These are phyloP conservation scores for Clavulina sp. DNA, from an alignment of 768 basidiomycete genomes.

Conservation along the genomic window DNA sequence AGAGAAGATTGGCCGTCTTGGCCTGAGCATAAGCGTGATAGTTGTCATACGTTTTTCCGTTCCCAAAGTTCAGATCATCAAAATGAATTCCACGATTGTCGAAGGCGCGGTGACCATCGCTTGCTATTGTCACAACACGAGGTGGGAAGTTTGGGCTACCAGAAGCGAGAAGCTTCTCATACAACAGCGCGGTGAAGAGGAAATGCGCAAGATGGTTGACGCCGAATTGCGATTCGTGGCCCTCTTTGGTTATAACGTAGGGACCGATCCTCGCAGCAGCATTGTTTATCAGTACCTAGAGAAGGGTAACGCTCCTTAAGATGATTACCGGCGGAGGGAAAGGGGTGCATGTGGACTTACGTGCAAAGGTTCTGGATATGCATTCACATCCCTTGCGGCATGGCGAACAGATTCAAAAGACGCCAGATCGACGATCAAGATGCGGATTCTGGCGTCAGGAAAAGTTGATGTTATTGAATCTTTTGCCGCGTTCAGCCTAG, in stretches of 20 bases:
- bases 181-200: background rate
- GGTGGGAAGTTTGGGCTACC: background rate
- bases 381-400: background rate
- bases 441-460: background rate
- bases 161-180: background rate
- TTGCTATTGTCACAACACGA: background rate
- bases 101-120: background rate
- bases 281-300: background rate
- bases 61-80: background rate
- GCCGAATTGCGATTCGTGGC: background rate
- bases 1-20: background rate
- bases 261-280: background rate
- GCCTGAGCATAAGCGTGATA: background rate
- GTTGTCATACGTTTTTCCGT: background rate
- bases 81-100: no score
- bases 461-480: no score
- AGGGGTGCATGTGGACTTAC: background rate
- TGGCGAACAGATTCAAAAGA: background rate
- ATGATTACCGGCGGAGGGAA: background rate
- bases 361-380: background rate
- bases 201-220: background rate
- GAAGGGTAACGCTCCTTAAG: background rate
- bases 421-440: background rate
- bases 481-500: background rate
- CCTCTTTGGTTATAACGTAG: background rate